Conservation (phyloP, 805 yeast species). For the Komagataella kurtzmanii region DNA sequence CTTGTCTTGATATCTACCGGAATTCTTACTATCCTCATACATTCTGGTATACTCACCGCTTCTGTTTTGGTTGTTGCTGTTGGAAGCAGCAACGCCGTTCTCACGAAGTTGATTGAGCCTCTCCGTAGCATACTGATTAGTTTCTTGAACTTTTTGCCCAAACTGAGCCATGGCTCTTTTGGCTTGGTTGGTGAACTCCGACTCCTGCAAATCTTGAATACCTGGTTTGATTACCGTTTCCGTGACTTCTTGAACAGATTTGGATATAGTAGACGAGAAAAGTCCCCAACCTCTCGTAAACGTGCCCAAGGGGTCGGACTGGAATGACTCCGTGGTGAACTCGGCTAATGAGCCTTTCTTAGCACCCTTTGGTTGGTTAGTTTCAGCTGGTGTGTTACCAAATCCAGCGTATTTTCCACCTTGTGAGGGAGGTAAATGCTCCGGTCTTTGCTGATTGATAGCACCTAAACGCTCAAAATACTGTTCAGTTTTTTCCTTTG, state of each 20-base stretch:
- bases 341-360: constrained; percentile 27
- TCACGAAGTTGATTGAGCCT: neutral
- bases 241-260: constrained; percentile 75
- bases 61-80: neutral
- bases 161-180: constrained; percentile 92
- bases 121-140: constrained; percentile 33
- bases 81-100: neutral
- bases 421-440: constrained; percentile 75
- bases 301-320: constrained; percentile 83
- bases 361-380: constrained; percentile 6
- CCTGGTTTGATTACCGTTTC: constrained; percentile 90
- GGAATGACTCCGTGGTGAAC: constrained; percentile 56
- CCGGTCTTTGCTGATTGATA: constrained; percentile 60
- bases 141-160: constrained; percentile 87
- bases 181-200: constrained; percentile 73
- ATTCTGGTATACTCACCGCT: neutral
- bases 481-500: constrained; percentile 55
- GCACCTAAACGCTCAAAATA: constrained; percentile 75
- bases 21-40: neutral
- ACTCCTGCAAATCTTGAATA: constrained; percentile 62
- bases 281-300: constrained; percentile 89
- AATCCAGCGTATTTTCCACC: constrained; percentile 92
- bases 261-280: constrained; percentile 73
- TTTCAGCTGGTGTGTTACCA: constrained; percentile 61
- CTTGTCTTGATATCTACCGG: neutral